Conservation (phyloP, 1,284 basidiomycete genomes). For the Farysia itapuensis region DNA sequence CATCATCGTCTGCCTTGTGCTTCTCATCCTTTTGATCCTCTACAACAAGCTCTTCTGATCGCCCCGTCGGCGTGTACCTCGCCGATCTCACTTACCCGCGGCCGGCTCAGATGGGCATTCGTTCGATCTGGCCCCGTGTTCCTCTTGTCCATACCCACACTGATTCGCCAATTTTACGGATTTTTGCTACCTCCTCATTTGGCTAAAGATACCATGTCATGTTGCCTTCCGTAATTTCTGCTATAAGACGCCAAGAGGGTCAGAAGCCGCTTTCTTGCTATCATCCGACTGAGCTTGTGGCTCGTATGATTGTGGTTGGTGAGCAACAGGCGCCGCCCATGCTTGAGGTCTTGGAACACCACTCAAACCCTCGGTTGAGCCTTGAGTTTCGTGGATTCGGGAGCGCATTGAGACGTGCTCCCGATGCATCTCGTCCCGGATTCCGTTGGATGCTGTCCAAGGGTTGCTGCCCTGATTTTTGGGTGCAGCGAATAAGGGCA, state of each 20-base stretch:
- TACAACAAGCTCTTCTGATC: slow-evolving; percentile 53
- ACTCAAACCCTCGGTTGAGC: no score
- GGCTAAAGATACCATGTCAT: no score
- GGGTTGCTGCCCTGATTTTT: no score
- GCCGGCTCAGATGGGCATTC: no score
- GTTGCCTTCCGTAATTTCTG: no score
- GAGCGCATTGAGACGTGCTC: slow-evolving; percentile 26
- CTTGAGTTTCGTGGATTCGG: no score
- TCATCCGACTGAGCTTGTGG: neutral
- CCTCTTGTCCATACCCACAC: no score
- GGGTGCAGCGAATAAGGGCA: no score
- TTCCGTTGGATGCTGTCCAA: slow-evolving; percentile 13
- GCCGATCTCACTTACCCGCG: neutral
- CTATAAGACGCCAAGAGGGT: slow-evolving; percentile 26
- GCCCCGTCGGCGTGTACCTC: neutral
- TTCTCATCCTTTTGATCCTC: slow-evolving; percentile 57
- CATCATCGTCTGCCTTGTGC: slow-evolving; percentile 56
- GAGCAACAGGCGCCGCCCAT: neutral
- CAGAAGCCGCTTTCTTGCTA: slow-evolving; percentile 1
- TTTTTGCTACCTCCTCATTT: no score
- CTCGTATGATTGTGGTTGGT: no score
- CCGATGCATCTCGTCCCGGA: slow-evolving; percentile 30
- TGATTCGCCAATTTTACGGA: no score
- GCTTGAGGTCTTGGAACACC: neutral
- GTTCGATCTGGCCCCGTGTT: no score